Percentiles rank a stretch among this genome's conserved stretches.
Conservation (phyloP, 257 asterid genomes). For the Solanum infundibuliforme region DNA sequence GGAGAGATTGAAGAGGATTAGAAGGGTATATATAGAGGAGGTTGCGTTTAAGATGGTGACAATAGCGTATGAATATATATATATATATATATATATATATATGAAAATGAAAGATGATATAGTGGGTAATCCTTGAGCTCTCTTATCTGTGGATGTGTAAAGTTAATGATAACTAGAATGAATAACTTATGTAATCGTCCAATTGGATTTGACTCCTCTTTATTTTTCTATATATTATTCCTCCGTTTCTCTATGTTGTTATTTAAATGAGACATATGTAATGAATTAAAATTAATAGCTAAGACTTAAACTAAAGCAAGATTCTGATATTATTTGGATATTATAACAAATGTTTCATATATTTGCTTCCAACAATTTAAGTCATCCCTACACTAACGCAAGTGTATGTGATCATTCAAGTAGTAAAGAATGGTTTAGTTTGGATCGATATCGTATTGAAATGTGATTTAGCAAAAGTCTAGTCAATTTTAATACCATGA, state of each 20-base stretch:
- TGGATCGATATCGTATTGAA: neutral
- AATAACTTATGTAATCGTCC: neutral
- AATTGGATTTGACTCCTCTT: neutral
- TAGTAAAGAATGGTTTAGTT: neutral
- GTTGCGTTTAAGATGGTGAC: neutral
- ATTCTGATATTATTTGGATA: too few species aligned
- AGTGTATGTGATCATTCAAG: neutral
- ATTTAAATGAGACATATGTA: neutral
- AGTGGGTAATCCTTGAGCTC: neutral
- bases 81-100: too few species aligned
- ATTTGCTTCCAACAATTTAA: neutral
- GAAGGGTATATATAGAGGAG: slow-evolving; percentile 19
- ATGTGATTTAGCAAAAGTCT: neutral
- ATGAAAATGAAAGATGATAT: neutral
- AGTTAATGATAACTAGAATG: neutral
- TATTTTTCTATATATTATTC: too few species aligned
- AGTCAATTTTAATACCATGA: neutral
- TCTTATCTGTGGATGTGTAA: neutral
- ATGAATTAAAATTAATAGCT: neutral
- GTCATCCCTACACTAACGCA: neutral
- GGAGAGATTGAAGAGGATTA: slow-evolving; percentile 2
- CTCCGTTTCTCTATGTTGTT: too few species aligned
- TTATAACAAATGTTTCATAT: neutral
- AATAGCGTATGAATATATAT: neutral
- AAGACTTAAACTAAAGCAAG: neutral